Base-by-base conservation (phyloP, 345 rosid species). In the Streptanthus diversifolius region DNA sequence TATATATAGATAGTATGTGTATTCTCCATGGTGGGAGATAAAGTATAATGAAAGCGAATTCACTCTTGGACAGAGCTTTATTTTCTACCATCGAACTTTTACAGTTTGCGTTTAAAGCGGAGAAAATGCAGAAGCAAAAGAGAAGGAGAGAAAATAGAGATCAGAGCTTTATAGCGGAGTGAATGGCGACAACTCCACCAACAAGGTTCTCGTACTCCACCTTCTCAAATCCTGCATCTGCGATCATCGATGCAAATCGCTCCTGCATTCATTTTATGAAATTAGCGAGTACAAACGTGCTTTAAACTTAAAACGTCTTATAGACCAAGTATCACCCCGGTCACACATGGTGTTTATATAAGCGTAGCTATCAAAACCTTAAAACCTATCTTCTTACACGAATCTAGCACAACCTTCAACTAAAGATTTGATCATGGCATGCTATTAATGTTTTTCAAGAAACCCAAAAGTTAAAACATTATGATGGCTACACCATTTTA, bases 121-220 rank as follows among this genome's bases (percentile, higher is more conserved):
- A 54, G 19, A 7, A 59, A 45, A 61, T 7, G 8, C 27, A 58
- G 9, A 19, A 56, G 37, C 27, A 33, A 33, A 24, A 59, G 1
- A 44, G 24, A 12, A 45, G 35, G 24, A 22, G 24, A 35, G 6
- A 24, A 19, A 7, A 21, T 8, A 8, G 9, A 25, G 27, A 25
- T 77, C 73, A 95, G 58, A 90, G 48, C 81, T 95, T 95, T 56
- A 91, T 35, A 3, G 88, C 95, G 0, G 97, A 95, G 65, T 95
- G 99, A 59, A 93, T 87, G 73, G 97, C 90, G 8, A 91, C 96
- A 22, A 95, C 95, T 67, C 99, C 99, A 8, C 93, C 96, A 0
- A 91, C 93, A 11, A 95, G 87, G 83, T 95, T 90, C 82, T 95
- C 99, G 45, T 90, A 95, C 80, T 90, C 99, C 45, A 95, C 96